These are phyloP conservation scores for Aspergillus sp. DNA, from an alignment of 2,329 filamentous ascomycete species.

Conservation along the genomic window DNA sequence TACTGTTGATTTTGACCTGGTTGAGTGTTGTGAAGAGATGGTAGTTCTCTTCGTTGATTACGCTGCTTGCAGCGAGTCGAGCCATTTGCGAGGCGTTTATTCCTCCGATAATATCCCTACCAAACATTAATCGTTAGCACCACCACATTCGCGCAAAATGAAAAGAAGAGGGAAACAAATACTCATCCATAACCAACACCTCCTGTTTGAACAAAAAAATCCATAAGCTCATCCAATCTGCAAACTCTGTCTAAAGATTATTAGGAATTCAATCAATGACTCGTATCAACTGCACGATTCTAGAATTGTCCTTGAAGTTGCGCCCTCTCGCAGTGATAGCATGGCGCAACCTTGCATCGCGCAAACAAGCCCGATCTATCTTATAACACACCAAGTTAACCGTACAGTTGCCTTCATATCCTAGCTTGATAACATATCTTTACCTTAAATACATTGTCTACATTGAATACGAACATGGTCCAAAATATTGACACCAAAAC, in stretches of 20 bases:
- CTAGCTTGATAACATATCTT: too few species aligned
- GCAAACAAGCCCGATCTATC: slow-evolving; percentile 50
- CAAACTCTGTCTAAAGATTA: slow-evolving; percentile 52
- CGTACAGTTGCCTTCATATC: slow-evolving; percentile 26
- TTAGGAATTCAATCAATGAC: slow-evolving; percentile 51
- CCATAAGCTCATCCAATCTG: slow-evolving; percentile 50
- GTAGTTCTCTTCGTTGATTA: slow-evolving; percentile 34
- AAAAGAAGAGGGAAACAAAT: slow-evolving; percentile 25
- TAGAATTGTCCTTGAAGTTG: slow-evolving; percentile 54
- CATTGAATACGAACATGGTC: too few species aligned
- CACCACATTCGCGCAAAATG: background rate
- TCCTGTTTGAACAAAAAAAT: slow-evolving; percentile 54
- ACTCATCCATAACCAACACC: slow-evolving; percentile 54
- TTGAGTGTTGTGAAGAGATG: slow-evolving; percentile 17
- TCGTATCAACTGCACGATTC: slow-evolving; percentile 52
- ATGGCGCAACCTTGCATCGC: slow-evolving; percentile 51
- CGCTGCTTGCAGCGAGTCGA: slow-evolving; percentile 44
- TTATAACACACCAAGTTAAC: slow-evolving; percentile 28
- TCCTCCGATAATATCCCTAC: slow-evolving; percentile 45
- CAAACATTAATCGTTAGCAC: too few species aligned
- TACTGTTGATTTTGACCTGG: background rate
- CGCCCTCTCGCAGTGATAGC: slow-evolving; percentile 51
- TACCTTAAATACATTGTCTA: too few species aligned
- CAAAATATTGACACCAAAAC: too few species aligned
- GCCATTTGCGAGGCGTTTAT: slow-evolving; percentile 54